phyloP scores from a whole-genome alignment of 768 basidiomycete genomes.

The Pulveroboletus ravenelii region DNA sequence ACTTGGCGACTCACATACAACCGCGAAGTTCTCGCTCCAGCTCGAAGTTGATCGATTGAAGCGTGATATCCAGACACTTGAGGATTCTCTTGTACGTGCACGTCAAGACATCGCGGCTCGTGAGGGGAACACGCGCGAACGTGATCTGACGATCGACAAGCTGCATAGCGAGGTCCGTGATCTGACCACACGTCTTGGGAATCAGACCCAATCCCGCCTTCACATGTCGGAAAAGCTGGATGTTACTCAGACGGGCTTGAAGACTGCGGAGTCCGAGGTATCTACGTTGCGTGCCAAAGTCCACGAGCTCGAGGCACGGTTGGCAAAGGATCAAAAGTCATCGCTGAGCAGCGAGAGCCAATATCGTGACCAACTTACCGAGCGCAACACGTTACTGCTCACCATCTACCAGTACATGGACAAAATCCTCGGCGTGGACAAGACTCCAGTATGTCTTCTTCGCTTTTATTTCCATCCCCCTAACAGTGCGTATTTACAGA shows the following conservation, averaged over 20 bases:
- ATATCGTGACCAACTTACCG: constrained; percentile 88
- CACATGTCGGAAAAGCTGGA: constrained; percentile 92
- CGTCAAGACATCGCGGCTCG: constrained; percentile 64
- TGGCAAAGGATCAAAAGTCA: constrained; percentile 78
- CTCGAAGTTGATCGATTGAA: constrained; percentile 84
- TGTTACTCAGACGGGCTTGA: constrained; percentile 52
- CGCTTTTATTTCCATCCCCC: background rate
- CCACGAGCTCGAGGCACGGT: constrained; percentile 70
- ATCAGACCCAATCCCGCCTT: constrained; percentile 82
- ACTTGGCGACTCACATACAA: constrained; percentile 79
- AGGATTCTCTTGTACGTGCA: constrained; percentile 72
- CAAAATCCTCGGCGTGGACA: constrained; percentile 86
- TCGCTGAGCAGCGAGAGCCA: constrained; percentile 68
- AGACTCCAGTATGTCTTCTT: constrained; percentile 61
- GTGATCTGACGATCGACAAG: constrained; percentile 69
- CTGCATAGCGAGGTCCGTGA: constrained; percentile 79
- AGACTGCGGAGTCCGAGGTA: constrained; percentile 66
- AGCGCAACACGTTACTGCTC: constrained; percentile 85
- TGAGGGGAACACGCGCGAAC: constrained; percentile 61
- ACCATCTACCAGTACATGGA: constrained; percentile 96
- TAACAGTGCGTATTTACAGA: constrained; percentile 37
- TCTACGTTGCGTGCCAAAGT: constrained; percentile 54
- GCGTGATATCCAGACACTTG: constrained; percentile 75
- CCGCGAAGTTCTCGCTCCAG: constrained; percentile 80
- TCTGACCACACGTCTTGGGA: constrained; percentile 69